These are phyloP conservation scores for Imleria badia DNA, from an alignment of 768 basidiomycete genomes.

Conservation along the genomic window DNA sequence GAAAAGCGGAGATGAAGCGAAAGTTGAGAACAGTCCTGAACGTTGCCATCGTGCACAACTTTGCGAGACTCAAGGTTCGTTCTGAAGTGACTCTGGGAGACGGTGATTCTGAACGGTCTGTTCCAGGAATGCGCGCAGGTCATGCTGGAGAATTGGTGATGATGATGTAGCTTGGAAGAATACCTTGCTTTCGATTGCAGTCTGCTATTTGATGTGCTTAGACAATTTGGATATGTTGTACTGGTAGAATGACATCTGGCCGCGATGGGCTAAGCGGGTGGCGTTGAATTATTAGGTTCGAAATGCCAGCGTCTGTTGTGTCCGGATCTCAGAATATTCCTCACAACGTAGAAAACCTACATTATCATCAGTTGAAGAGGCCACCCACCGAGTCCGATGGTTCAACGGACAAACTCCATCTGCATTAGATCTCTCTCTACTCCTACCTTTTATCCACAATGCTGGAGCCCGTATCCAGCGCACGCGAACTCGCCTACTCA, in stretches of 20 bases:
- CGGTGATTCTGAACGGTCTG: background rate
- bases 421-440: too few relatives aligned
- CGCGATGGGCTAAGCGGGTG: too few relatives aligned
- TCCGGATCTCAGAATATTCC: too few relatives aligned
- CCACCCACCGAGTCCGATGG: too few relatives aligned
- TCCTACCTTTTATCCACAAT: too few relatives aligned
- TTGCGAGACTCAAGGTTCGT: constrained; percentile 65
- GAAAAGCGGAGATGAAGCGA: constrained; percentile 67
- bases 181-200: background rate
- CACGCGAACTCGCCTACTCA: too few relatives aligned
- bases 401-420: too few relatives aligned
- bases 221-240: background rate
- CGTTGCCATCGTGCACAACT: constrained; percentile 71
- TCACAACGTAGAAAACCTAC: too few relatives aligned
- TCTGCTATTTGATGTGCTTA: background rate
- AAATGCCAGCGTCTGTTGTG: too few relatives aligned
- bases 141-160: constrained; percentile 38
- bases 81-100: background rate
- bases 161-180: background rate
- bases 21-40: constrained; percentile 82
- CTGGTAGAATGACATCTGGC: background rate
- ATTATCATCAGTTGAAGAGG: too few relatives aligned
- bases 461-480: too few relatives aligned
- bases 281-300: too few relatives aligned
- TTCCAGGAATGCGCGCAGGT: constrained; percentile 41